A percentile compares a stretch with the other conserved stretches of the same genome.
These are phyloP conservation scores for Aureobasidium sp. DNA, from an alignment of 2,329 filamentous ascomycete species.

Conservation along the genomic window DNA sequence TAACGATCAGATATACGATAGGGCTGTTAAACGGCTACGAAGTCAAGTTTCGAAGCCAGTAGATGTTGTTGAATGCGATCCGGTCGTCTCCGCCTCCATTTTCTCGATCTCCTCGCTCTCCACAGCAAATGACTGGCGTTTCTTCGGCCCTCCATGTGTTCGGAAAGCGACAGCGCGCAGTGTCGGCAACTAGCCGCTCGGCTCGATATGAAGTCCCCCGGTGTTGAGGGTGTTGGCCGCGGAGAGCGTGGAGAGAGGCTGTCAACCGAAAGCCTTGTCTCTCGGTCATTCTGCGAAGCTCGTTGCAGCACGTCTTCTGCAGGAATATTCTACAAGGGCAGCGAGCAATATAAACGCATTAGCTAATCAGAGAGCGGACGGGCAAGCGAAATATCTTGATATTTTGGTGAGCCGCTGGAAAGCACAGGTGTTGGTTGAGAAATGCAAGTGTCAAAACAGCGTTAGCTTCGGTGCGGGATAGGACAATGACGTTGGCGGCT, in stretches of 20 bases:
- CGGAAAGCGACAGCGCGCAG: slow-evolving; percentile 1
- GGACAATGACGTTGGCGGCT: slow-evolving; percentile 8
- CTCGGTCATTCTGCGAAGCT: neutral
- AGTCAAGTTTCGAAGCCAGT: neutral
- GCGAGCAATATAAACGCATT: neutral
- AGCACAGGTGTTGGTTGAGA: slow-evolving; percentile 10
- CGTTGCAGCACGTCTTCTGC: neutral
- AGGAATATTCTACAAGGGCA: neutral
- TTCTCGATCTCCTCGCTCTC: slow-evolving; percentile 1
- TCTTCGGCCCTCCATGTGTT: slow-evolving; percentile 11
- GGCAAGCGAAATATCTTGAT: neutral
- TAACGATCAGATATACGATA: neutral
- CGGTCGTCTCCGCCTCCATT: neutral
- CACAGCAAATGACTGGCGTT: neutral
- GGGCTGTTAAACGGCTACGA: neutral
- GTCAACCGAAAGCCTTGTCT: neutral
- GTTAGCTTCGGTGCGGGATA: slow-evolving; percentile 6
- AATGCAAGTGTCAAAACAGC: neutral
- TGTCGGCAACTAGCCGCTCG: neutral
- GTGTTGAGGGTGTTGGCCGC: neutral
- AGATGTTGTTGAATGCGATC: slow-evolving; percentile 6
- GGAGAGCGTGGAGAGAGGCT: slow-evolving; percentile 5
- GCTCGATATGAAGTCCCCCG: neutral
- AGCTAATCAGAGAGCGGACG: neutral
- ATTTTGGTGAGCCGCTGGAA: neutral